Base-by-base conservation (phyloP, 805 yeast genomes). In the Wickerhamiella kurtzmanii region DNA sequence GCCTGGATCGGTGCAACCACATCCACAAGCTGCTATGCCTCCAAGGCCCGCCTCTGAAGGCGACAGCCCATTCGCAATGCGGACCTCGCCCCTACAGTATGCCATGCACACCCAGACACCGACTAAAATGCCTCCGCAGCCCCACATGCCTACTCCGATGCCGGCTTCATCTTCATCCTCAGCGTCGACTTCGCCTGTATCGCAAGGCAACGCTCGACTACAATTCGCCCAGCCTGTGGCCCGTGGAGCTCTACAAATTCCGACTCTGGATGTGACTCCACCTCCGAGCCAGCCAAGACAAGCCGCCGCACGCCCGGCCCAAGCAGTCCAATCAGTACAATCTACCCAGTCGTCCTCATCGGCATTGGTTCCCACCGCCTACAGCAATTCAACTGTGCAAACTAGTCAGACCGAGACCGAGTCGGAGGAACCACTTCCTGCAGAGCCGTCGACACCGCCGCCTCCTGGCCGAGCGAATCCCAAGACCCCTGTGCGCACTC, bases 401-500 rank as follows among this genome's bases (percentile, higher is more conserved):
- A n/a, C n/a, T n/a, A n/a, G n/a, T n/a, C n/a, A n/a, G n/a, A n/a
- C n/a, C n/a, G 32, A 28, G 35, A 44, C 38, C 17, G 47, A 44
- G 3, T 53, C 44, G 22, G 47, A 42, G 41, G n/a, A n/a, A n/a
- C 21, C 44, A 22, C 47, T 44, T 4, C 56, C 52, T 2, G 28
- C 22, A 19, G 42, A 47, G 46, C 56, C 52, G 21, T 38, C 50
- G 39, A 48, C 61, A 8, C 52, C 55, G 18, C 53, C 56, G 28
- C 48, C 47, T 25, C 28, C 44, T 22, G 40, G 46, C 8, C 50
- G 55, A 19, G 35, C 51, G 13, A 44, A 52, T 2, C 63, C 63
- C 16, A 50, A 53, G 35, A 60, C 64, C 6, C 62, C 66, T 3
- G 60, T 20, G 9, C 41, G 41, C 6, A 38, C 41, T 6, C 41